phyloP scores from a whole-genome alignment of 1,139 yeast species.

The Kodamaea alishanica region DNA sequence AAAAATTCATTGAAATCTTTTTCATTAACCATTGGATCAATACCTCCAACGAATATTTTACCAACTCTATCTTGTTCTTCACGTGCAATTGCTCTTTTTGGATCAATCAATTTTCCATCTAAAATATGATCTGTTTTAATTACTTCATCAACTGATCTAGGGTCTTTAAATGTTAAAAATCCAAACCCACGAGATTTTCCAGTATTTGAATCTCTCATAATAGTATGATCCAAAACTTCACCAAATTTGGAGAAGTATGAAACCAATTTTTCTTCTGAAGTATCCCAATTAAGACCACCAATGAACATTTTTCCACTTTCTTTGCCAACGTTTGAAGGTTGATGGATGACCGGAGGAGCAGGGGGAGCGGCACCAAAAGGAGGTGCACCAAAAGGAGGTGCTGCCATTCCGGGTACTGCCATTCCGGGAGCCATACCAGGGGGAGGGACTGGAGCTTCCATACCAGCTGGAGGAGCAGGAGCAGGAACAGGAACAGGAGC shows the following conservation, averaged over 20 bases:
- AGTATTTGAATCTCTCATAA: slow-evolving; percentile 87
- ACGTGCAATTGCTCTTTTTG: slow-evolving; percentile 95
- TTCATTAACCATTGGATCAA: slow-evolving; percentile 93
- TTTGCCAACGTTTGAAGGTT: slow-evolving; percentile 39
- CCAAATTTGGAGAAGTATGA: slow-evolving; percentile 89
- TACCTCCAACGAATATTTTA: slow-evolving; percentile 97
- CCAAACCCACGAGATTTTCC: slow-evolving; percentile 98
- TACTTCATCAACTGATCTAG: slow-evolving; percentile 82
- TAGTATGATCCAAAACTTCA: slow-evolving; percentile 82
- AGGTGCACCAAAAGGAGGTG: slow-evolving; percentile 12
- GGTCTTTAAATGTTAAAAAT: slow-evolving; percentile 80
- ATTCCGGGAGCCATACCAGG: slow-evolving; percentile 3
- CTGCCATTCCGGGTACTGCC: slow-evolving; percentile 15
- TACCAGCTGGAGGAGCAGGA: slow-evolving; percentile 2
- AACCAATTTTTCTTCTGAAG: slow-evolving; percentile 80
- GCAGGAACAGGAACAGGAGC: slow-evolving; percentile 3
- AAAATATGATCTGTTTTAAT: slow-evolving; percentile 83
- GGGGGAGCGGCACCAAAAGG: slow-evolving; percentile 8
- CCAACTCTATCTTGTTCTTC: slow-evolving; percentile 98
- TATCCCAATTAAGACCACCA: slow-evolving; percentile 99
- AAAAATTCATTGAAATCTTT: slow-evolving; percentile 85
- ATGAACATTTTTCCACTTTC: slow-evolving; percentile 89
- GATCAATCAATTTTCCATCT: slow-evolving; percentile 97
- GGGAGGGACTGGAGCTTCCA: slow-evolving; percentile 7
- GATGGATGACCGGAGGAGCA: slow-evolving; percentile 14